Evolutionary conservation across 1,139 yeast genomes (phyloP).

Genomic region (Candida gigantensis): DNA sequence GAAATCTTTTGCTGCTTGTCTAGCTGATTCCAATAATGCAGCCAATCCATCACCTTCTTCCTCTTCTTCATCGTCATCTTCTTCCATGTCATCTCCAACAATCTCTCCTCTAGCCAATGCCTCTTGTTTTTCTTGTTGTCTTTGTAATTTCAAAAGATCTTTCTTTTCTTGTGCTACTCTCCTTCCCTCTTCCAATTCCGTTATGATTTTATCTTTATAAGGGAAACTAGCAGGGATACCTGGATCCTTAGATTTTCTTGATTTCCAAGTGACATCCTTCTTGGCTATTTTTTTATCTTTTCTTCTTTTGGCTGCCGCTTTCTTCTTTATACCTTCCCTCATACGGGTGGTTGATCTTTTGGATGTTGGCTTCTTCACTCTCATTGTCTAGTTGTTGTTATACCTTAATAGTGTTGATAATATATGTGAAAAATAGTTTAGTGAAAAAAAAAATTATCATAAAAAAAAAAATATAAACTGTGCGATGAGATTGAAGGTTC

Average conservation of each 20-base stretch:
- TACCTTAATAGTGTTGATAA: no score
- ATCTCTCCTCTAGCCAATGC: slow-evolving; percentile 45
- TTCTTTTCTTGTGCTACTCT: slow-evolving; percentile 62
- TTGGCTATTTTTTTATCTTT: slow-evolving; percentile 80
- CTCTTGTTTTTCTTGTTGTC: slow-evolving; percentile 49
- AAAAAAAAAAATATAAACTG: not conserved
- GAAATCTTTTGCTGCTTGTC: slow-evolving; percentile 74
- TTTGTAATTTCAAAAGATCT: slow-evolving; percentile 47
- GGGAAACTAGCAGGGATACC: slow-evolving; percentile 97
- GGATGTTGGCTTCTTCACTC: slow-evolving; percentile 69
- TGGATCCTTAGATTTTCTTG: slow-evolving; percentile 78
- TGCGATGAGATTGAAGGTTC: slow-evolving; percentile 3
- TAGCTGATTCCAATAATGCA: slow-evolving; percentile 88
- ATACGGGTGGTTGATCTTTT: slow-evolving; percentile 89
- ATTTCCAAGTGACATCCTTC: slow-evolving; percentile 92
- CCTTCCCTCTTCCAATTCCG: slow-evolving; percentile 76
- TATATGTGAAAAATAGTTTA: slow-evolving; percentile 4
- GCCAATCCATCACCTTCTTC: slow-evolving; percentile 66
- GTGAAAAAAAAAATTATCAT: not conserved
- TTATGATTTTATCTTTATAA: slow-evolving; percentile 79
- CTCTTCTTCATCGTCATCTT: slow-evolving; percentile 43
- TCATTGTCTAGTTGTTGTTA: slow-evolving; percentile 28
- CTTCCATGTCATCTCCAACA: slow-evolving; percentile 38
- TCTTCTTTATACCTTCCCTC: slow-evolving; percentile 95
- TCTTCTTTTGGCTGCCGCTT: slow-evolving; percentile 88